These are phyloP conservation scores for Simplicillium aogashimaense DNA, from an alignment of 2,329 filamentous ascomycete species.

Conservation along the genomic window DNA sequence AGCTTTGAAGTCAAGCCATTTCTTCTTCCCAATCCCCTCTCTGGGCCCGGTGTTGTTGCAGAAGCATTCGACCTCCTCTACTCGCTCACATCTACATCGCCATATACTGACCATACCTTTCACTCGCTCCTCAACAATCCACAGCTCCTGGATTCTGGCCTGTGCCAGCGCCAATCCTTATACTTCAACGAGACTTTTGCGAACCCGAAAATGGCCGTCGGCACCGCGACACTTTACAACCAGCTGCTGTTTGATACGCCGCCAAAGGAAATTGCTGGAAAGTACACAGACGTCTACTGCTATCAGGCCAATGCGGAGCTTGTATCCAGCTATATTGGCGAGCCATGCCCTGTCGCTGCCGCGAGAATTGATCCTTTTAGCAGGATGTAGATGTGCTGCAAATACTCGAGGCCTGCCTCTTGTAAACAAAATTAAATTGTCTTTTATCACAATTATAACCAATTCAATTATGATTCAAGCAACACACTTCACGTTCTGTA, in stretches of 20 bases:
- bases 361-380: neutral
- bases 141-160: neutral
- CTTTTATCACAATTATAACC: no score
- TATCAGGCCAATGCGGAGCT: conserved; percentile 1
- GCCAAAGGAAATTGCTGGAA: conserved; percentile 1
- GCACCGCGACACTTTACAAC: neutral
- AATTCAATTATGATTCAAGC: no score
- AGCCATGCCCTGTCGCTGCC: neutral
- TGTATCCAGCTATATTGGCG: neutral
- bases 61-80: neutral
- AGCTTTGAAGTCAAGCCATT: conserved; percentile 1
- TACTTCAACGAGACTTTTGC: conserved; percentile 3
- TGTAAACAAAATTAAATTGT: no score
- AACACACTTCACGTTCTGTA: no score
- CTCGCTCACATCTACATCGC: neutral
- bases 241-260: neutral
- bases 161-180: neutral
- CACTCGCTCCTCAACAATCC: conserved; percentile 2
- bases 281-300: neutral
- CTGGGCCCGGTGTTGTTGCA: conserved; percentile 1
- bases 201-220: conserved; percentile 1
- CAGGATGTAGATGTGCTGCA: neutral
- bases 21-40: neutral
- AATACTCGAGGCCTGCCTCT: no score
- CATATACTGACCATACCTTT: conserved; percentile 1